A percentile compares a stretch with the other conserved stretches of the same genome.
Conservation (phyloP, 2,329 filamentous ascomycete genomes). For the Chrysoporthe deuterocubensis region DNA sequence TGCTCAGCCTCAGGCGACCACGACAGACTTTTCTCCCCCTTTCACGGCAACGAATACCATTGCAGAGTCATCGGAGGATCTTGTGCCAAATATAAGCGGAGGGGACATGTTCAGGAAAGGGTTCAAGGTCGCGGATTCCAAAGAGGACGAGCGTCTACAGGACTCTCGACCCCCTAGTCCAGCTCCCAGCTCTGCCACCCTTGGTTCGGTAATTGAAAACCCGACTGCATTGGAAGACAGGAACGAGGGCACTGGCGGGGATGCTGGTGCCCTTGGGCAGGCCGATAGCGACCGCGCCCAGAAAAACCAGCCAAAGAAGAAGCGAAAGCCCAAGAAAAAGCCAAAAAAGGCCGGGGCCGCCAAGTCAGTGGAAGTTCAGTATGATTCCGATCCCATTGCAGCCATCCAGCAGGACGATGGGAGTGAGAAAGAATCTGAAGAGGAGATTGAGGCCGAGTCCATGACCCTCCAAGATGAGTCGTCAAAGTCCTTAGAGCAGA, state of each 20-base stretch:
- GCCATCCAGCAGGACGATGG: background rate
- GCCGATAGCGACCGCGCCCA: background rate
- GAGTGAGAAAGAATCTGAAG: background rate
- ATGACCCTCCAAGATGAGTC: background rate
- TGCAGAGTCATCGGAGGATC: background rate
- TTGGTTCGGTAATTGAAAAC: background rate
- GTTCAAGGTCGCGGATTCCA: background rate
- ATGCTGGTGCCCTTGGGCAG: background rate
- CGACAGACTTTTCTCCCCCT: background rate
- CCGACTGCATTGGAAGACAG: background rate
- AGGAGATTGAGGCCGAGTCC: background rate
- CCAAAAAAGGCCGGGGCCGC: slow-evolving; percentile 8
- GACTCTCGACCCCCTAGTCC: background rate
- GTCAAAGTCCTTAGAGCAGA: background rate
- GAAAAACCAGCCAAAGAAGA: slow-evolving; percentile 8
- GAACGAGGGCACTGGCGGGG: too few species aligned
- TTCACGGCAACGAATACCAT: background rate
- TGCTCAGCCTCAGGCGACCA: background rate
- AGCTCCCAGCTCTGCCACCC: slow-evolving; percentile 9
- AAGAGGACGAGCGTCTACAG: background rate
- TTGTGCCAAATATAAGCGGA: too few species aligned
- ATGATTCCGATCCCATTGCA: background rate
- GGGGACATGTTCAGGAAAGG: background rate
- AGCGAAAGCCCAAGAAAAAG: slow-evolving; percentile 4
- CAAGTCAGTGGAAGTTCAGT: background rate